These are phyloP conservation scores for Monosporascus sp. DNA, from an alignment of 2,329 filamentous ascomycete genomes.

Conservation along the genomic window DNA sequence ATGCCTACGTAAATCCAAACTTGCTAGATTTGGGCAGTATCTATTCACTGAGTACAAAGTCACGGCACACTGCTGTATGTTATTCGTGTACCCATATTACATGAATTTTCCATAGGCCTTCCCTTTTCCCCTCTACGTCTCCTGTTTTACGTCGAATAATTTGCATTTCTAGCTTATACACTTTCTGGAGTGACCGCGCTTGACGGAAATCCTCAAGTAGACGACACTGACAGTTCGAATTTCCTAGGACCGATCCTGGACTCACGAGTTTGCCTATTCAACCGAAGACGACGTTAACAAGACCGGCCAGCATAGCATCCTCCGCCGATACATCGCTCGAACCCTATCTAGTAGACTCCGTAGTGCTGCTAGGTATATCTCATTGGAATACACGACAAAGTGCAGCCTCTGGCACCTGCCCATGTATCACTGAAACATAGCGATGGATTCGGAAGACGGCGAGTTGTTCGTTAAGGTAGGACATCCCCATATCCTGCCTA, in stretches of 20 bases:
- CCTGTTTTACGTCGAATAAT: not conserved
- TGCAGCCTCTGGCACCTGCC: constrained; percentile 11
- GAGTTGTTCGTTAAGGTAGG: constrained; percentile 81
- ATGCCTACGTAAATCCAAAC: not conserved
- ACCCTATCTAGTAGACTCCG: constrained; percentile 1
- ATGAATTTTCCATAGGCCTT: not conserved
- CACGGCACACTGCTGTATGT: not conserved
- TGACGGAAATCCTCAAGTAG: too few species aligned
- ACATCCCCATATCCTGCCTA: constrained; percentile 22
- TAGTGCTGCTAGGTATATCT: constrained; percentile 1
- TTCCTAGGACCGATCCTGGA: too few species aligned
- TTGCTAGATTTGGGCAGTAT: not conserved
- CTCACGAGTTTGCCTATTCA: too few species aligned
- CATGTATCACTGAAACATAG: constrained; percentile 49
- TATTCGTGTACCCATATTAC: not conserved
- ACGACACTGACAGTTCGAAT: too few species aligned
- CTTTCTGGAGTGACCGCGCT: not conserved
- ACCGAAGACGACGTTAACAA: too few species aligned
- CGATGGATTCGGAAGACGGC: constrained; percentile 86
- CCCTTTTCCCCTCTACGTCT: not conserved
- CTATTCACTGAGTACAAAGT: not conserved
- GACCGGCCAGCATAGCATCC: too few species aligned
- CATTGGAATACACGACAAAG: constrained; percentile 4
- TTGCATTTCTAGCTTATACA: not conserved
- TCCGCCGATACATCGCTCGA: too few species aligned